phyloP scores from a whole-genome alignment of 371 early-diverging fungal genomes.

The Choanephora cucurbitarum region DNA sequence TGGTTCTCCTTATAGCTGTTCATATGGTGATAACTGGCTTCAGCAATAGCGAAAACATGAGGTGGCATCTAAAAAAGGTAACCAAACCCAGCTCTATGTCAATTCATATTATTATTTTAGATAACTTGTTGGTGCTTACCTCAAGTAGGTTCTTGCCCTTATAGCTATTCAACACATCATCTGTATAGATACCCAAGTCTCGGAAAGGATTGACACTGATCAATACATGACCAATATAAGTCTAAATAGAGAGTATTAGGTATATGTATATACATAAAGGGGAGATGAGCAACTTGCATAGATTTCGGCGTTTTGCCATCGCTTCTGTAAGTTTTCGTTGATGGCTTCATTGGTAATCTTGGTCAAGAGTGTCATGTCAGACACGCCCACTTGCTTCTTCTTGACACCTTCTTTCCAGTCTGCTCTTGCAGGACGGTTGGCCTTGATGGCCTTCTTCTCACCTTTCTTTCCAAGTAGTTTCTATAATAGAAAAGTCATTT shows the following conservation, averaged over 20 bases:
- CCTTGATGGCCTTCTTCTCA: conserved; percentile 52
- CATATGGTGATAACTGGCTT: conserved; percentile 89
- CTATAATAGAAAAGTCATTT: conserved; percentile 8
- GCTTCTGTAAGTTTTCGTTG: conserved; percentile 82
- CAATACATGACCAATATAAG: conserved; percentile 87
- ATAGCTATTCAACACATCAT: conserved; percentile 71
- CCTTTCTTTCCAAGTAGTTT: conserved; percentile 44
- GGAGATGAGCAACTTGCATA: conserved; percentile 58
- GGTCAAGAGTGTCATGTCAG: conserved; percentile 87
- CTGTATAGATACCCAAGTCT: conserved; percentile 83
- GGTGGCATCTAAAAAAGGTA: conserved; percentile 66
- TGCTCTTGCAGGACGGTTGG: conserved; percentile 67
- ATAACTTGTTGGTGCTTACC: no score
- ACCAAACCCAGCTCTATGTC: not conserved
- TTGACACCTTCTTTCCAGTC: conserved; percentile 83
- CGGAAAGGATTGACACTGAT: conserved; percentile 89
- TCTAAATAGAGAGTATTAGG: conserved; percentile 43
- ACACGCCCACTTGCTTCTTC: conserved; percentile 85
- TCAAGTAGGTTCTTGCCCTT: conserved; percentile 84
- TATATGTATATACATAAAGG: not conserved
- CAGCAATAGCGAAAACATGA: conserved; percentile 89
- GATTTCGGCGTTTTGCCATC: conserved; percentile 83
- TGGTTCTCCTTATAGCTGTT: conserved; percentile 97
- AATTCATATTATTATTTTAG: not conserved
- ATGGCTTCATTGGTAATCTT: conserved; percentile 87